A percentile compares a stretch with the other conserved stretches of the same genome.
These are phyloP conservation scores for Tulasnella sp. DNA, from an alignment of 768 basidiomycete species.

Conservation along the genomic window DNA sequence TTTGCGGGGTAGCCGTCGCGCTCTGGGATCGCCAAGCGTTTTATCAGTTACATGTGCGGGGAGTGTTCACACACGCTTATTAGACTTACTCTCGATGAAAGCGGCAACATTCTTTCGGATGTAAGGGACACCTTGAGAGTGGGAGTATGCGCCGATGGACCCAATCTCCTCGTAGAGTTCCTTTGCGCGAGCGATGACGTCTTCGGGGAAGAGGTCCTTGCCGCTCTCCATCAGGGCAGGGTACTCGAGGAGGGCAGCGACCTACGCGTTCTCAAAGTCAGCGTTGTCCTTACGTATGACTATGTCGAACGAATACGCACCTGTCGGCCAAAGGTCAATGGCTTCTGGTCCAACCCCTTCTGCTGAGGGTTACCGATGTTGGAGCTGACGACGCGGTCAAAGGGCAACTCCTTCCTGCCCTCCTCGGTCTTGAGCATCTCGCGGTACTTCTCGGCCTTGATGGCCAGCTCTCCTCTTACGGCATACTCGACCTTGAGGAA, in stretches of 20 bases:
- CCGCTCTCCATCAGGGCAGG: slow-evolving; percentile 65
- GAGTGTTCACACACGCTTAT: not conserved
- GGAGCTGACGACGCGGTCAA: slow-evolving; percentile 82
- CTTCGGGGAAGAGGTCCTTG: slow-evolving; percentile 72
- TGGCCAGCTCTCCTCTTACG: slow-evolving; percentile 93
- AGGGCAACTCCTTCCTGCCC: slow-evolving; percentile 55
- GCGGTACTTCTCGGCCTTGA: slow-evolving; percentile 83
- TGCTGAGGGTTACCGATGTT: slow-evolving; percentile 99
- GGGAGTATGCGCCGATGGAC: slow-evolving; percentile 91
- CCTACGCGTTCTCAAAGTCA: slow-evolving; percentile 43
- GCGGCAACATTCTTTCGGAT: slow-evolving; percentile 85
- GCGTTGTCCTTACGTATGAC: slow-evolving; percentile 43
- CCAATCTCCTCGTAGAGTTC: slow-evolving; percentile 82
- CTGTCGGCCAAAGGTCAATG: slow-evolving; percentile 90
- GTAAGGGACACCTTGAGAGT: slow-evolving; percentile 85
- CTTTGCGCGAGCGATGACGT: slow-evolving; percentile 79
- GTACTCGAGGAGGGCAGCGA: slow-evolving; percentile 89
- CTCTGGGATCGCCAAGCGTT: slow-evolving; percentile 44
- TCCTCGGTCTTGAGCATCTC: slow-evolving; percentile 56
- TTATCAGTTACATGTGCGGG: not conserved
- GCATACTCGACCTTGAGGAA: slow-evolving; percentile 91
- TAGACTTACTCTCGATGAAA: slow-evolving; percentile 73
- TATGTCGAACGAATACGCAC: slow-evolving; percentile 43
- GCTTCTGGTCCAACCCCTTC: slow-evolving; percentile 86
- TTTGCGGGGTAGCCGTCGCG: slow-evolving; percentile 85